These are phyloP conservation scores for Xylaria bambusicola DNA, from an alignment of 495 filamentous ascomycete species.

Conservation along the genomic window DNA sequence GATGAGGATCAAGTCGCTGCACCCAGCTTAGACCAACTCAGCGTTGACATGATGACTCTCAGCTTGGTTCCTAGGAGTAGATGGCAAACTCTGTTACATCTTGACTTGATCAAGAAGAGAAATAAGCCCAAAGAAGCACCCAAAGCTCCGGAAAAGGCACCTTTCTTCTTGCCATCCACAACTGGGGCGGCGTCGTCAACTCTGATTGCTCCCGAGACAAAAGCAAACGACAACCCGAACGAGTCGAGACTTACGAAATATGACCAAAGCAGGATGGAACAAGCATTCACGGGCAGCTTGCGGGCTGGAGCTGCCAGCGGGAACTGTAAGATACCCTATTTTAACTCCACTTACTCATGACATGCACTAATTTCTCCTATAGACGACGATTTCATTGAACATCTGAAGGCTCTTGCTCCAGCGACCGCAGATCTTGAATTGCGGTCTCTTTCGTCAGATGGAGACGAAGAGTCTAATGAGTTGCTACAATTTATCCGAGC, in stretches of 20 bases:
- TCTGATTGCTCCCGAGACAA: constrained; percentile 21
- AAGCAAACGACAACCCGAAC: constrained; percentile 18
- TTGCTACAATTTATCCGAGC: constrained; percentile 69
- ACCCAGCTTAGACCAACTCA: constrained; percentile 71
- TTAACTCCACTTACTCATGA: background rate
- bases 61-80: constrained; percentile 83
- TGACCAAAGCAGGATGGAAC: constrained; percentile 42
- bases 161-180: constrained; percentile 88
- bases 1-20: constrained; percentile 49
- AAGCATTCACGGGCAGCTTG: constrained; percentile 65
- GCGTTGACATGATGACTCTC: constrained; percentile 77
- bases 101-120: constrained; percentile 86
- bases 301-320: constrained; percentile 45
- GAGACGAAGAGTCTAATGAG: constrained; percentile 47
- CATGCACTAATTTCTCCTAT: constrained; percentile 19
- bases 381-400: constrained; percentile 65
- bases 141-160: constrained; percentile 89
- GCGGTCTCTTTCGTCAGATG: constrained; percentile 65
- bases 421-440: constrained; percentile 86
- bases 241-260: constrained; percentile 43
- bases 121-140: constrained; percentile 93
- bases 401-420: constrained; percentile 77
- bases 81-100: constrained; percentile 91
- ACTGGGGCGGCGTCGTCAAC: constrained; percentile 39
- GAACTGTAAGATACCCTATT: constrained; percentile 48